Conservation (phyloP, 169 alveolate species). For the Besnoitia besnoiti region DNA sequence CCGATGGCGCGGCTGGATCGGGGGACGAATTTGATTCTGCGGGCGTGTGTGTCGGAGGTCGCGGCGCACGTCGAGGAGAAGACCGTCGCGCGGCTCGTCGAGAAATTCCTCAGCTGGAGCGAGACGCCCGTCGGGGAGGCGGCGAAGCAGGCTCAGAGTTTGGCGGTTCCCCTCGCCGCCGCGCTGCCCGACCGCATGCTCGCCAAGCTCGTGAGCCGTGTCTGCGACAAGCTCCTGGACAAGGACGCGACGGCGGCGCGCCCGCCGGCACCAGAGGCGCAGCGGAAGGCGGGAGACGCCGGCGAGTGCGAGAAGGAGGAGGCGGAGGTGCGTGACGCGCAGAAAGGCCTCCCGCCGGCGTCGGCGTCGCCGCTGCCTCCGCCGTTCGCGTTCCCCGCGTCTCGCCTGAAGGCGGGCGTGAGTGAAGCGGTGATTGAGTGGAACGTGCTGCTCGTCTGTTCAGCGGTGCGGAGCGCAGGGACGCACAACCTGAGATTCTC, state of each 20-base stretch:
- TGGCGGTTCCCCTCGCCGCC: conserved; percentile 38
- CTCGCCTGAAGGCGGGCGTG: neutral
- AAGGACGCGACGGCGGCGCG: neutral
- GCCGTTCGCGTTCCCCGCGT: neutral
- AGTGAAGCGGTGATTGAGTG: neutral
- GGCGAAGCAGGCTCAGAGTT: neutral
- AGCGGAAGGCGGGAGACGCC: neutral
- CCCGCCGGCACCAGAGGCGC: neutral
- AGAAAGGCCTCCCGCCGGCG: too few relatives aligned
- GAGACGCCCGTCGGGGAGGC: neutral
- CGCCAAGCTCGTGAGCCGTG: neutral
- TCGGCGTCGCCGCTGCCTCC: neutral
- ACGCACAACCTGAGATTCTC: neutral
- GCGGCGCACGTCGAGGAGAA: neutral
- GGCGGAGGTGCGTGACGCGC: too few relatives aligned
- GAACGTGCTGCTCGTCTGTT: neutral
- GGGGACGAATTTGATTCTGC: conserved; percentile 9
- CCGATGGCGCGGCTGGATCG: conserved; percentile 42
- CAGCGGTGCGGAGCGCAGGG: conserved; percentile 24
- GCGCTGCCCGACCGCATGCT: conserved; percentile 31
- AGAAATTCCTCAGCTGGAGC: neutral
- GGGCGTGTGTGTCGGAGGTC: neutral
- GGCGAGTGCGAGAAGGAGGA: neutral
- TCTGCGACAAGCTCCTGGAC: neutral
- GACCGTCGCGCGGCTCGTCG: neutral